phyloP scores from a whole-genome alignment of 2,329 filamentous ascomycete species.

The Cladophialophora psammophila region DNA sequence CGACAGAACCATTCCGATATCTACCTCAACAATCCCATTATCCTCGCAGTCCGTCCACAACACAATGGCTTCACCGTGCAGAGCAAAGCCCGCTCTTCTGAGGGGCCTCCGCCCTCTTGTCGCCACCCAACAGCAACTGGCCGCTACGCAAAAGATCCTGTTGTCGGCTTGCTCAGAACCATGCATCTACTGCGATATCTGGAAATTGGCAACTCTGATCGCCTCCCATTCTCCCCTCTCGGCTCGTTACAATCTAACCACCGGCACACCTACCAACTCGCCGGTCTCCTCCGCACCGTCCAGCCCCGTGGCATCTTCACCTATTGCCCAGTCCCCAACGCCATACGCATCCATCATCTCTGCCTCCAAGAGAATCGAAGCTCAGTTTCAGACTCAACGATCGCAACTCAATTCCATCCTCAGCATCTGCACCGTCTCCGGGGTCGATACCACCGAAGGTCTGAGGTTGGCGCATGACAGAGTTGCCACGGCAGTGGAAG shows the following conservation, averaged over 20 bases:
- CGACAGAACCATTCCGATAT: slow-evolving; percentile 9
- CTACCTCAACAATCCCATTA: slow-evolving; percentile 11
- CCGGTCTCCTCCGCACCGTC: slow-evolving; percentile 29
- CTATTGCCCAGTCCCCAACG: slow-evolving; percentile 27
- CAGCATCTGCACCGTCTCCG: slow-evolving; percentile 40
- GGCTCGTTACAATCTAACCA: slow-evolving; percentile 34
- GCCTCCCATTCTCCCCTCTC: slow-evolving; percentile 37
- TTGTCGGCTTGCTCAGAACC: slow-evolving; percentile 32
- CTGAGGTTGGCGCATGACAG: slow-evolving; percentile 38
- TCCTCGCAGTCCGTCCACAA: slow-evolving; percentile 1
- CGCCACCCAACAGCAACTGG: slow-evolving; percentile 26
- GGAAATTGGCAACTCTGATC: slow-evolving; percentile 40
- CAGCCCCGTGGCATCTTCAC: slow-evolving; percentile 23
- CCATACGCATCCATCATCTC: slow-evolving; percentile 30
- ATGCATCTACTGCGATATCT: slow-evolving; percentile 42
- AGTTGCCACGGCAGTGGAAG: slow-evolving; percentile 35
- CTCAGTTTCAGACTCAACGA: slow-evolving; percentile 39
- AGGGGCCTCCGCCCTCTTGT: slow-evolving; percentile 36
- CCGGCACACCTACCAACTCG: slow-evolving; percentile 29
- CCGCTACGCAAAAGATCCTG: slow-evolving; percentile 35
- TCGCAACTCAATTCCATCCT: slow-evolving; percentile 38
- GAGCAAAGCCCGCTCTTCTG: slow-evolving; percentile 35
- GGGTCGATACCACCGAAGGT: slow-evolving; percentile 37
- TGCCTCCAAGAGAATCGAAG: slow-evolving; percentile 39
- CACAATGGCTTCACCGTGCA: slow-evolving; percentile 31